Percentiles rank a stretch among this genome's conserved stretches.
These are phyloP conservation scores for Daldinia sp. DNA, from an alignment of 2,329 filamentous ascomycete species.

Conservation along the genomic window DNA sequence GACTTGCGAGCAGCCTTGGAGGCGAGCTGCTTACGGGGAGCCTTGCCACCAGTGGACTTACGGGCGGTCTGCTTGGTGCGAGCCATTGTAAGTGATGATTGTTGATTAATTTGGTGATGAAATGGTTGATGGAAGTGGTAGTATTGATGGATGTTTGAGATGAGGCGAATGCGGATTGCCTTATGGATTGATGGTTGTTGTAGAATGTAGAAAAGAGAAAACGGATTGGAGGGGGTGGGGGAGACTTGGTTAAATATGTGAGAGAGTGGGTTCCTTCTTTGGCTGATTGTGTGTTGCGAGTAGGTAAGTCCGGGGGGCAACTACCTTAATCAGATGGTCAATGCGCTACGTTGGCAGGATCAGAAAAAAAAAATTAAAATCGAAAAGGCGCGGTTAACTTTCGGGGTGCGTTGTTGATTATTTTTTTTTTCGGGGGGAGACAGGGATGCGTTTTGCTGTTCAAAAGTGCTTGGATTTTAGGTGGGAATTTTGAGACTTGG, in stretches of 20 bases:
- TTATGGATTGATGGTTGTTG: slow-evolving; percentile 31
- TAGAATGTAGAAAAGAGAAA: slow-evolving; percentile 46
- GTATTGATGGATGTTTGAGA: slow-evolving; percentile 46
- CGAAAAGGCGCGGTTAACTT: slow-evolving; percentile 34
- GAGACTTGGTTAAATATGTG: slow-evolving; percentile 51
- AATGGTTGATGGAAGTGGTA: slow-evolving; percentile 47
- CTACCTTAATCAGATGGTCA: slow-evolving; percentile 38
- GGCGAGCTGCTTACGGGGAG: slow-evolving; percentile 94
- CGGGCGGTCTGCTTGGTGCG: slow-evolving; percentile 76
- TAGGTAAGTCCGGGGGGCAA: slow-evolving; percentile 26
- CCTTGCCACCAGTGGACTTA: slow-evolving; percentile 85
- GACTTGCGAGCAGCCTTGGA: slow-evolving; percentile 99
- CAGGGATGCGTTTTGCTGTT: slow-evolving; percentile 52
- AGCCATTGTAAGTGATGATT: slow-evolving; percentile 65
- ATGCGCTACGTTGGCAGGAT: slow-evolving; percentile 31
- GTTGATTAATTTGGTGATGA: slow-evolving; percentile 46
- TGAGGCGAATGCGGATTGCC: slow-evolving; percentile 43
- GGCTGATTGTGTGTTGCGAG: slow-evolving; percentile 50
- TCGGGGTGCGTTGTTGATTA: slow-evolving; percentile 40
- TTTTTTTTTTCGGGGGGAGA: slow-evolving; percentile 49
- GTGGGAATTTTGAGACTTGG: slow-evolving; percentile 46
- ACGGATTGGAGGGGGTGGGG: slow-evolving; percentile 49
- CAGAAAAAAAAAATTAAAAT: slow-evolving; percentile 28
- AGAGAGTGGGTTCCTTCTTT: slow-evolving; percentile 33
- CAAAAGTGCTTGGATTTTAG: slow-evolving; percentile 48